Base-by-base conservation (phyloP, 306 rosid genomes). In the Trifolium dubium region DNA sequence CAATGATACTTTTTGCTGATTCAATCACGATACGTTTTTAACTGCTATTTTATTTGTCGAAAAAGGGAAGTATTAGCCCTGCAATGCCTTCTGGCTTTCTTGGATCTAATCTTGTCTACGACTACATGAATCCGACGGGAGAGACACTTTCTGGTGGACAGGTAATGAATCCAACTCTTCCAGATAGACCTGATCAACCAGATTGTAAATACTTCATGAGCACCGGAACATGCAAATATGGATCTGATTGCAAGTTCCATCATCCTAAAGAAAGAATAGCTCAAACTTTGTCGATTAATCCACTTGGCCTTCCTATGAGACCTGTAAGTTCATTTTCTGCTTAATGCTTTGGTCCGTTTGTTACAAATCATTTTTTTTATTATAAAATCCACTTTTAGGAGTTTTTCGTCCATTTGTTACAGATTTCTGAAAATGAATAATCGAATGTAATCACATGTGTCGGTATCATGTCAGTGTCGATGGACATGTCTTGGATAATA, bases 191-290 rank as follows among this genome's bases (percentile, higher is more conserved):
- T 10, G 92, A 89, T 71, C 95, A 93, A 72, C 98, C 97, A 2
- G 93, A 90, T 81, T 93, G 98, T 73, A 91, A 88, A 71, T 86
- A 87, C 80, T 93, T 87, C 67, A 87, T 90, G 91, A 87, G 66
- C 85, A 93, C 88, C 10, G 98, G 97, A 30, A 89, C 88, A 12
- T 93, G 98, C 90, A 93, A 90, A 72, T 90, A 89, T 79, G 98
- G 98, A 79, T 74, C 85, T 69, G 93, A 89, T 61, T 93, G 98
- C 89, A 93, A 89, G 78, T 93, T 83, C 65, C 87, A 93, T 82
- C 98, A 93, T 78, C 98, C 97, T 6, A 93, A 84, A 73, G 97
- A 90, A 75, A 85, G 96, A 81, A 74, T 85, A 17, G 75, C 82
- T 51, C 90, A 84, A 71, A 80, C 96, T 10, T 83, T 77, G 34